A percentile compares a stretch with the other conserved stretches of the same genome.
These are phyloP conservation scores for Senecio squalidus DNA, from an alignment of 140 eudicot species.

Conservation along the genomic window DNA sequence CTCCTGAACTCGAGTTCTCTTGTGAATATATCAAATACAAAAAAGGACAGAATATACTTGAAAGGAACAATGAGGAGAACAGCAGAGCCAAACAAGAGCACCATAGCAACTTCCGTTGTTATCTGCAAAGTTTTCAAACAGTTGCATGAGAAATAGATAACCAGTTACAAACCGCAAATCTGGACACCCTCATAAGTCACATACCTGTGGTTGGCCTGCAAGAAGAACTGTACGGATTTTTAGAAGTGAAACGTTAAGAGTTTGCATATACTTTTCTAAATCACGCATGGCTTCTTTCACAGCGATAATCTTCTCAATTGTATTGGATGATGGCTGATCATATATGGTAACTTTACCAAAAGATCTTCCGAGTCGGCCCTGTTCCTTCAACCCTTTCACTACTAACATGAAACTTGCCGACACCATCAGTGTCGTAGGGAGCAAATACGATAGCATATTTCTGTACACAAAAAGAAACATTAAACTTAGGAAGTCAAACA, in stretches of 20 bases:
- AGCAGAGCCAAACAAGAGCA: slow-evolving; percentile 48
- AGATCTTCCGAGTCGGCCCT: slow-evolving; percentile 80
- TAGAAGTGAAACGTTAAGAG: slow-evolving; percentile 57
- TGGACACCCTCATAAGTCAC: background rate
- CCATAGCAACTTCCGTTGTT: slow-evolving; percentile 70
- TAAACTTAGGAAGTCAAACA: background rate
- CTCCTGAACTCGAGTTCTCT: slow-evolving; percentile 69
- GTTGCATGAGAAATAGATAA: background rate
- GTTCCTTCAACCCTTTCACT: slow-evolving; percentile 76
- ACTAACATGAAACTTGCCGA: slow-evolving; percentile 54
- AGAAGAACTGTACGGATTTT: slow-evolving; percentile 67
- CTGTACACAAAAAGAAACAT: slow-evolving; percentile 31
- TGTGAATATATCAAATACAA: slow-evolving; percentile 58
- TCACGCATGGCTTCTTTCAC: slow-evolving; percentile 78
- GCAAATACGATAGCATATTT: slow-evolving; percentile 49
- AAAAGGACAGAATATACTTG: slow-evolving; percentile 50
- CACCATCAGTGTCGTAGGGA: slow-evolving; percentile 54
- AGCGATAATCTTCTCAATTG: slow-evolving; percentile 79
- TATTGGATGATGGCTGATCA: slow-evolving; percentile 85
- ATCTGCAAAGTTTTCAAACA: slow-evolving; percentile 36
- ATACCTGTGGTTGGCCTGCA: slow-evolving; percentile 83
- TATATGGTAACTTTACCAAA: slow-evolving; percentile 66
- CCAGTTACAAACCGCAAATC: too few relatives aligned
- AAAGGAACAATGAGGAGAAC: slow-evolving; percentile 59
- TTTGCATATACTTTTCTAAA: slow-evolving; percentile 64